Evolutionary conservation across 1,139 yeast species (phyloP), one percentile per base, ranked within the genome.

Genomic region (Pneumocystis wakefieldiae): DNA sequence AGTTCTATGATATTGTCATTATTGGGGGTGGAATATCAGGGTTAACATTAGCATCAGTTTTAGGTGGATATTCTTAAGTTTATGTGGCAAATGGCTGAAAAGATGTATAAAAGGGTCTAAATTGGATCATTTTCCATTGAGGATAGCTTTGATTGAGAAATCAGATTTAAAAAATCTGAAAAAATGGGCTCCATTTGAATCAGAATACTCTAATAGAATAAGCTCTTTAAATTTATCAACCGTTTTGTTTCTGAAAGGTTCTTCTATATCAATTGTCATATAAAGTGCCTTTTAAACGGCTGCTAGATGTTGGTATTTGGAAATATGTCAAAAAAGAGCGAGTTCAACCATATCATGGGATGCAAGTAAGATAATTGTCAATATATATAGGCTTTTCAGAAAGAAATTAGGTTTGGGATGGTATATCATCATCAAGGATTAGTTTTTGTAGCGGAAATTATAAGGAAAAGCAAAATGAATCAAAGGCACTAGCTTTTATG

Each of bases 21-120:
- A 87, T 94, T 60, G 99, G 99, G 35, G 98, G 96, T 6, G 99
- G 99, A 0, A 96, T 97, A 0, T 97, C 98, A 0, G 99, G 99
- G 0, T 76, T 92, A 64, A 85, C 97, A 0, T 76, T 92, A 55
- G 84, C 94, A 1, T 81, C 96, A 0, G 95, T 95, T 0, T 72
- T 85, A 72, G 80, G 55, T 48, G 14, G 15, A 66, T 67, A 62
- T 48, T 67, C 36, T 35, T 57, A 19, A 42, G 57, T 38, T 19
- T 61, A 24, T 48, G 3, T 24, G 14, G 24, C 2, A 24, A 5
- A 48, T 24, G 19, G 4, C 32, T 48, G 28, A 48, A 42, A 24
- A 10, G 24, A 8, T 5, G 35, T 4, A 7, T 12, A 10, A 17
- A 48, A 68, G 70, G 87, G 72, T 79, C 80, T 69, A 84, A 91